phyloP scores from a whole-genome alignment of 495 filamentous ascomycete genomes.

The Penicillium cinerascens region DNA sequence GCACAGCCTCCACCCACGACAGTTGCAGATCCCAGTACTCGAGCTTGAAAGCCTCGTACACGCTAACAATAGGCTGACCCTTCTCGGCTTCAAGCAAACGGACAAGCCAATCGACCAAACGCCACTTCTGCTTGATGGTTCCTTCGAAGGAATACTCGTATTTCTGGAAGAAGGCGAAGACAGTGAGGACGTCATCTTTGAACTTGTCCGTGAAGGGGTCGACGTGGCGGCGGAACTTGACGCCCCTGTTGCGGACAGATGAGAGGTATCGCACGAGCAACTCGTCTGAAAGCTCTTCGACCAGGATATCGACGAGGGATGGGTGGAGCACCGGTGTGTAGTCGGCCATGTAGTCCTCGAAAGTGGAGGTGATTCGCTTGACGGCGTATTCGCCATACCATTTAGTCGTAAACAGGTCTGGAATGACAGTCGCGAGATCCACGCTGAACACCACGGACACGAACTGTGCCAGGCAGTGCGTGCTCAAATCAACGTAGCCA shows the following conservation, averaged over 20 bases:
- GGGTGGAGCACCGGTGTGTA: conserved; percentile 77
- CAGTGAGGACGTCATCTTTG: conserved; percentile 80
- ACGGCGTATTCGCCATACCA: conserved; percentile 85
- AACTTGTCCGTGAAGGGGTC: conserved; percentile 87
- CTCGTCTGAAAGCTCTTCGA: conserved; percentile 88
- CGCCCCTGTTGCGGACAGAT: conserved; percentile 81
- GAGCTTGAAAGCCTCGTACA: conserved; percentile 78
- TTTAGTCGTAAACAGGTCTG: conserved; percentile 82
- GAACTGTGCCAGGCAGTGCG: conserved; percentile 83
- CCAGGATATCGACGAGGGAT: conserved; percentile 78
- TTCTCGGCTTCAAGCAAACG: conserved; percentile 74
- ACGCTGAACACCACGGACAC: conserved; percentile 77
- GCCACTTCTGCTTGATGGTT: conserved; percentile 84
- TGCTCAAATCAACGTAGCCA: conserved; percentile 90
- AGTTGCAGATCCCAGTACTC: conserved; percentile 94
- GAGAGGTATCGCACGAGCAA: conserved; percentile 84
- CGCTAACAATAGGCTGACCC: conserved; percentile 58
- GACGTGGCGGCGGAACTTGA: conserved; percentile 72
- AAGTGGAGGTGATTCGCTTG: conserved; percentile 85
- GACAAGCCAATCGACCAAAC: conserved; percentile 77
- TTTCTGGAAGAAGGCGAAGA: conserved; percentile 66
- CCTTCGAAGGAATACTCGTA: conserved; percentile 63
- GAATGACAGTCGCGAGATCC: conserved; percentile 77
- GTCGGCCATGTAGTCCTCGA: conserved; percentile 90
- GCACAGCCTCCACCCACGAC: conserved; percentile 92